Evolutionary conservation across 2,329 filamentous ascomycete species (phyloP).

Genomic region (Plenodomus biglobosus): DNA sequence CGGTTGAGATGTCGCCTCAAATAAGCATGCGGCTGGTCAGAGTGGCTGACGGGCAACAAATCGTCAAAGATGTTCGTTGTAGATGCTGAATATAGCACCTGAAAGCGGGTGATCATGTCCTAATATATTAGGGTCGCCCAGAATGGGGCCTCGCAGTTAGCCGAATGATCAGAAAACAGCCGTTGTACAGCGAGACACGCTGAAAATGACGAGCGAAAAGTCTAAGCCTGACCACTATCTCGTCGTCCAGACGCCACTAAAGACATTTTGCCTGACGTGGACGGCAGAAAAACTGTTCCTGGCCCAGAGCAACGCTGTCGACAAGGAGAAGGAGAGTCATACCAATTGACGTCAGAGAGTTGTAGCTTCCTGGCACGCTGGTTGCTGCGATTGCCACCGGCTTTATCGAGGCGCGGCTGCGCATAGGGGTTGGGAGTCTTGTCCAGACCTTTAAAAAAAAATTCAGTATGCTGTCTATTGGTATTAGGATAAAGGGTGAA

Average conservation of each 20-base stretch:
- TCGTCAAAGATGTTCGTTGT: slow-evolving; percentile 13
- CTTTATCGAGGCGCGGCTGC: slow-evolving; percentile 56
- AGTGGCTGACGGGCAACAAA: slow-evolving; percentile 1
- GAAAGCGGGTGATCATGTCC: slow-evolving; percentile 32
- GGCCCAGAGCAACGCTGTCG: slow-evolving; percentile 13
- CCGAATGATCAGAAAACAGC: slow-evolving; percentile 8
- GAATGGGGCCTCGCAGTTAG: slow-evolving; percentile 33
- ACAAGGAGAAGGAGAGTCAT: slow-evolving; percentile 48
- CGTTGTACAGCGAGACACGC: slow-evolving; percentile 3
- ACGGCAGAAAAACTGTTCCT: slow-evolving; percentile 5
- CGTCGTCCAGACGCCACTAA: slow-evolving; percentile 14
- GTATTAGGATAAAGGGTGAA: slow-evolving; percentile 49
- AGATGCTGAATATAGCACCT: slow-evolving; percentile 29
- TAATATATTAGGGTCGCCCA: slow-evolving; percentile 27
- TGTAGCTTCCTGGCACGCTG: slow-evolving; percentile 89
- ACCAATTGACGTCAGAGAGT: slow-evolving; percentile 98
- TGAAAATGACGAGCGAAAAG: slow-evolving; percentile 7
- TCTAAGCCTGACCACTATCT: slow-evolving; percentile 6
- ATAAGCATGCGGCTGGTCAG: too few species aligned
- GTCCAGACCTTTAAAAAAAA: slow-evolving; percentile 42
- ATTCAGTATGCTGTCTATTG: slow-evolving; percentile 52
- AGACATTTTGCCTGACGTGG: slow-evolving; percentile 1
- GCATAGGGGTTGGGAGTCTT: slow-evolving; percentile 48
- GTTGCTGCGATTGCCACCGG: slow-evolving; percentile 66
- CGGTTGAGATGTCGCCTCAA: background rate